Evolutionary conservation across 164 flowering plant species (phyloP), one percentile per base, ranked within the genome.

Genomic region (Nymphaea thermarum): DNA sequence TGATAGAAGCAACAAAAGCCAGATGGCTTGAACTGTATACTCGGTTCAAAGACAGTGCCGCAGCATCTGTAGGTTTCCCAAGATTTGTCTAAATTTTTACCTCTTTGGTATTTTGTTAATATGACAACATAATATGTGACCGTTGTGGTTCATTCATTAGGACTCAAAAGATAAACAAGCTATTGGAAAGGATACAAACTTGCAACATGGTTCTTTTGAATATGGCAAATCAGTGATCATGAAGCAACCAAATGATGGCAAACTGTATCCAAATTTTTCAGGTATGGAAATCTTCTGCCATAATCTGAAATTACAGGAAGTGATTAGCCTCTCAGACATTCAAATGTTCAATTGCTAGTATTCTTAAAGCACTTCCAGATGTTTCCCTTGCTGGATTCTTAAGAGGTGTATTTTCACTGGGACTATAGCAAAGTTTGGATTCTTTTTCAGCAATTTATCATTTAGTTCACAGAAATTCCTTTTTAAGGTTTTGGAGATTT

Each of bases 11-110:
- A 62, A 71, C 82, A 4, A 91, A 86, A 74, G 84, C 88, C 41
- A 80, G 80, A 64, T 94, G 96, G 99, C 86, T 90, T 67, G 93
- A 85, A 72, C 70, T 18, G 70, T 84, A 86, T 75, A 79, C 74
- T 63, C 67, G 43, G 43, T 80, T 87, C 44, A 89, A 94, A 97
- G 98, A 88, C 65, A 70, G 53, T 67, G 42, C 43, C 76, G 61
- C 60, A 15, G 11, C 43, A 60, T 7, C 42, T 36, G 36, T 5
- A 8, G 53, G 43, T 18, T 25, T 16, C 53, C 55, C 43, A 12
- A 53, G 41, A 55, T 66, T 15, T 18, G 3, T 51, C 6, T n/a
- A 42, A 16, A 6, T 3, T 42, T 44, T 62, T 43, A n/a, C 16
- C 44, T 62, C 43, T 17, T 16, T 68, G 15, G 4, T 36, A 3